These are phyloP conservation scores for Amylostereum areolatum DNA, from an alignment of 1,284 basidiomycete species.

Conservation along the genomic window DNA sequence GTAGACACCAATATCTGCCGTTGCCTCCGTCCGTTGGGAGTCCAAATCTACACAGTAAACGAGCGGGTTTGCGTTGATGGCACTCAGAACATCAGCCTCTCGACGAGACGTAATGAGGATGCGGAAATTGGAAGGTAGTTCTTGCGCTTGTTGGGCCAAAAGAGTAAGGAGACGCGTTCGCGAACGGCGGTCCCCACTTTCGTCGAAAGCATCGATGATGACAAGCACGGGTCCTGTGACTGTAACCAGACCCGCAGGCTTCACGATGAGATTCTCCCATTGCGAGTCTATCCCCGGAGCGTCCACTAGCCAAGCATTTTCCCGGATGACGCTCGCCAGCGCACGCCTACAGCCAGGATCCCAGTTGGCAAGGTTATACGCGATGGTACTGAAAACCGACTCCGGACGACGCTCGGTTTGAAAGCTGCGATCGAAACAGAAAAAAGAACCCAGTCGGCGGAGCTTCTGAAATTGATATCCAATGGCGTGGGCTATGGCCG, in stretches of 20 bases:
- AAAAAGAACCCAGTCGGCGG: constrained; percentile 17
- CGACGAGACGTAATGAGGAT: constrained; percentile 10
- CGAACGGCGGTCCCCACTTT: constrained; percentile 5
- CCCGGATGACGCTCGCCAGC: not conserved
- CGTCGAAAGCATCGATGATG: constrained; percentile 18
- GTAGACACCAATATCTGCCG: constrained; percentile 1
- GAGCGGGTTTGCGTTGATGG: not conserved
- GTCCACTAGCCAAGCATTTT: not conserved
- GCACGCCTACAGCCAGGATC: not conserved
- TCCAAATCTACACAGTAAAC: not conserved
- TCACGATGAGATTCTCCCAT: constrained; percentile 13
- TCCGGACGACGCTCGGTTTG: constrained; percentile 2
- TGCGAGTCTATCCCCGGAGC: constrained; percentile 4
- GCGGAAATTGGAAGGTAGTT: constrained; percentile 10
- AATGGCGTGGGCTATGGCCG: constrained; percentile 16
- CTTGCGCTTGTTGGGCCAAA: not conserved
- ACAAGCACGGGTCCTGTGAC: constrained; percentile 12
- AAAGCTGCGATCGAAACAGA: constrained; percentile 19
- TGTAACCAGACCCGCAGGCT: constrained; percentile 6
- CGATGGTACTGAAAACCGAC: constrained; percentile 17
- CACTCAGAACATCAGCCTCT: constrained; percentile 6
- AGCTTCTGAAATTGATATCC: constrained; percentile 7
- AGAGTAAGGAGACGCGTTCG: constrained; percentile 1
- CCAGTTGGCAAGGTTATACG: constrained; percentile 7
- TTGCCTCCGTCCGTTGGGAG: not conserved